Base-by-base conservation (phyloP, 2,329 filamentous ascomycete species). In the Neofusicoccum sp. region DNA sequence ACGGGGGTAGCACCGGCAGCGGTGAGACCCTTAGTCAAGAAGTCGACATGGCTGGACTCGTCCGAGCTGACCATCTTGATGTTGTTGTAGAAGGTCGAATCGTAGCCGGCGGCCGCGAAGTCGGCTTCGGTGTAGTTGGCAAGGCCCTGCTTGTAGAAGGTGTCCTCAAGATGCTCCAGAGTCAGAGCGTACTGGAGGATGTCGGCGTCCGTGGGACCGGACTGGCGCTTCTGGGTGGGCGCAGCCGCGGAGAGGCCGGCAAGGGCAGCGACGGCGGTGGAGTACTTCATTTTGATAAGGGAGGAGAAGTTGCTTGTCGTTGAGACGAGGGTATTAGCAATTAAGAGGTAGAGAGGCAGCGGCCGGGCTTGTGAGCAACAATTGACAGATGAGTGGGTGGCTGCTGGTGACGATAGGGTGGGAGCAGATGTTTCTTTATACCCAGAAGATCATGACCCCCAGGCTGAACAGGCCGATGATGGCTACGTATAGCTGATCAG, bases 121-220 rank as follows among this genome's bases (percentile, higher is more conserved):
- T 85, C 78, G 1, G 69, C 64, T 62, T 79, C 71, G 31, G 78
- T 80, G 76, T 83, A 89, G 66, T 84, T 86, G 61, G 76, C 70
- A 4, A 89, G 76, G 38, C 82, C 86, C 51, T 86, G 70, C 38
- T 77, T 74, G 74, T 89, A 89, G 75, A 89, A 89, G 60, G 78
- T 79, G 63, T 83, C 76, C 73, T 89, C 87, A 11, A 78, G 70
- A 65, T 78, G 75, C 68, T 79, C 77, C 2, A 78, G 75, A 5
- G 76, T 78, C 30, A 78, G 66, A 5, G 77, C 76, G 62, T 78
- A 79, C 69, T 77, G 75, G 64, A 79, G 73, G 61, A 79, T 72
- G 16, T 65, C 67, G 41, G 62, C 60, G 26, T 62, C 60, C 12
- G 60, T 62, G 14, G 45, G 53, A 6, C 24, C 53, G 24, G 54